Conservation (phyloP, 2,329 filamentous ascomycete genomes). For the Trichophyton schoenleinii region DNA sequence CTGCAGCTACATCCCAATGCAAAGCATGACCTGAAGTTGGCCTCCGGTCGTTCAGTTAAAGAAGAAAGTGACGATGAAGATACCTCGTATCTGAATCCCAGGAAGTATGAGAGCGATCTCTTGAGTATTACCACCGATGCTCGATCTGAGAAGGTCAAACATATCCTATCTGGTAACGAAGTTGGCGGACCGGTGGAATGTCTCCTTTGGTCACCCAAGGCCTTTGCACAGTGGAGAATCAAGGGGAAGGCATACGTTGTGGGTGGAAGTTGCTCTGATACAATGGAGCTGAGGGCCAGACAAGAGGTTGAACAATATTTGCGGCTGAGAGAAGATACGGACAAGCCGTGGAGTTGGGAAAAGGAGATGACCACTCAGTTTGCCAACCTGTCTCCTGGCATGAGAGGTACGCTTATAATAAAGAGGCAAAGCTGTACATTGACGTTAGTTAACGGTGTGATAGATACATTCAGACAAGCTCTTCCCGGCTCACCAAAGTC, state of each 20-base stretch:
- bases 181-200: constrained; percentile 65
- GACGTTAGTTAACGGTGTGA: neutral
- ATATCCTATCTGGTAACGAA: constrained; percentile 52
- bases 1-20: constrained; percentile 52
- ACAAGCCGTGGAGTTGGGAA: constrained; percentile 57
- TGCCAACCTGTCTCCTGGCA: constrained; percentile 69
- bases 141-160: constrained; percentile 69
- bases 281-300: constrained; percentile 33
- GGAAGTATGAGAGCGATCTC: constrained; percentile 61
- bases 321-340: constrained; percentile 32
- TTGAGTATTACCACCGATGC: constrained; percentile 77
- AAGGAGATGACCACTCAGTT: constrained; percentile 77
- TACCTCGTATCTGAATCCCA: constrained; percentile 43
- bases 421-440: neutral
- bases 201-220: constrained; percentile 64
- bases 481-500: constrained; percentile 51
- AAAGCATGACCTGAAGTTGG: constrained; percentile 51
- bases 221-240: constrained; percentile 71
- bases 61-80: neutral
- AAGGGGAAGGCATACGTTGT: constrained; percentile 65
- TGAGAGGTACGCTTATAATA: constrained; percentile 46
- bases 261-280: constrained; percentile 52
- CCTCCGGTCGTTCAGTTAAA: constrained; percentile 8
- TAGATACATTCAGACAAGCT: constrained; percentile 59
- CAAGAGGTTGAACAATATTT: constrained; percentile 47